A percentile compares a stretch with the other conserved stretches of the same genome.
These are phyloP conservation scores for Pseudogymnoascus sp. DNA, from an alignment of 2,329 filamentous ascomycete genomes.

Conservation along the genomic window DNA sequence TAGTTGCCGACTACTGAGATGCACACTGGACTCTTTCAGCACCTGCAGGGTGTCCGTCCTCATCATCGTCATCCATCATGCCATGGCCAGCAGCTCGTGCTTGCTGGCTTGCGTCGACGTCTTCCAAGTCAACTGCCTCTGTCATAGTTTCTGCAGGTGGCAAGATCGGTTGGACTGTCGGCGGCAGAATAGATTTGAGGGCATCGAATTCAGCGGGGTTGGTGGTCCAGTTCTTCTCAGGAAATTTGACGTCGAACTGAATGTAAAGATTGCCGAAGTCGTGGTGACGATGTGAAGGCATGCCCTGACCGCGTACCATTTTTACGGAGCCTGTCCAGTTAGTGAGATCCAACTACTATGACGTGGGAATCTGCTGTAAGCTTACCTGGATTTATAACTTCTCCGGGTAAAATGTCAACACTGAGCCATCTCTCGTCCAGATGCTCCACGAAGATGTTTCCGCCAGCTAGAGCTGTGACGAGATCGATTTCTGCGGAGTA, in stretches of 20 bases:
- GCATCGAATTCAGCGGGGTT: constrained; percentile 64
- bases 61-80: constrained; percentile 66
- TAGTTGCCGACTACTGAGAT: constrained; percentile 57
- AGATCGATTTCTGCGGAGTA: constrained; percentile 95
- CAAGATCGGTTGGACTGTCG: constrained; percentile 44
- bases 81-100: constrained; percentile 60
- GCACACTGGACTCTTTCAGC: constrained; percentile 79
- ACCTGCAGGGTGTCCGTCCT: constrained; percentile 61
- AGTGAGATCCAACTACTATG: constrained; percentile 16
- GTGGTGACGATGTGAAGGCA: constrained; percentile 94
- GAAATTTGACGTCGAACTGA: constrained; percentile 96
- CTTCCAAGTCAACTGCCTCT: constrained; percentile 80
- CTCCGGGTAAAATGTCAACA: constrained; percentile 85
- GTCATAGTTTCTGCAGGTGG: constrained; percentile 83
- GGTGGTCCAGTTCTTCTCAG: constrained; percentile 62
- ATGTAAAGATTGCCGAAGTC: constrained; percentile 94
- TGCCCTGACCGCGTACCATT: constrained; percentile 91
- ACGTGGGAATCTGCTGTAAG: constrained; percentile 13
- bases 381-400: constrained; percentile 88
- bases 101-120: constrained; percentile 63
- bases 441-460: constrained; percentile 87
- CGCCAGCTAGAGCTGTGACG: constrained; percentile 86
- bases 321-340: constrained; percentile 66
- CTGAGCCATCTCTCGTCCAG: constrained; percentile 95
- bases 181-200: constrained; percentile 77